Base-by-base conservation (phyloP, 2,329 filamentous ascomycete genomes). In the Incumbomyces delicatus region DNA sequence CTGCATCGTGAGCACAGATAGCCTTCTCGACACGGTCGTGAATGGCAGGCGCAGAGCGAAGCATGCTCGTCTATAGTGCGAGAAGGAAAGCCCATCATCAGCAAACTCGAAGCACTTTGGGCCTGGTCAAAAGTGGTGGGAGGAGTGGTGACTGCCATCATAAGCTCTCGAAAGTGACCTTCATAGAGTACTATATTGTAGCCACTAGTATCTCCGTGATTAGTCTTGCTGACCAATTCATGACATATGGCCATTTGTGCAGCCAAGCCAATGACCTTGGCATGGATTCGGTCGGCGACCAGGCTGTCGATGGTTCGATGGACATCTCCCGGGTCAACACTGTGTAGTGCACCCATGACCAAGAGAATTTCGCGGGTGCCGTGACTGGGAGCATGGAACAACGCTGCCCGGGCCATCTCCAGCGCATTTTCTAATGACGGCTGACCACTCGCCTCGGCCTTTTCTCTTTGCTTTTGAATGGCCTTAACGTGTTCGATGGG, bases 21-120 rank as follows among this genome's bases (percentile, higher is more conserved):
- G 1, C 92, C 92, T 47, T 92, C 87, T 41, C 85, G 74, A 16
- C 77, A 83, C 13, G 90, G 80, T 52, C 81, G 80, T 55, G 85
- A 87, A 66, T 96, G 90, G 61, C 92, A 98, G 4, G 89, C 88
- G 63, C 92, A 98, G 51, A 92, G 79, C 49, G 83, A 88, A 4
- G 81, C 76, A 39, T 74, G 71, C 18, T 72, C 72, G 44, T 87
- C 85, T 4, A 92, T 78, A 2, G 84, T 85, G 32, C 89, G 78
- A 5, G 87, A 94, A 0, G 92, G 92, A 60, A 98, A 98, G 3
- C 92, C 92, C 90, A 98, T 98, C 85, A 94, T 94, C 20, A 98
- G 77, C 34, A 98, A 71, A 2, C 76, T 69, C 51, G 61, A 68
- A 46, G 73, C 47, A 44, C 50, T 64, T 45, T 55, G 60, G 31